Conservation (phyloP, 495 filamentous ascomycete species). For the Daldinia concentrica region DNA sequence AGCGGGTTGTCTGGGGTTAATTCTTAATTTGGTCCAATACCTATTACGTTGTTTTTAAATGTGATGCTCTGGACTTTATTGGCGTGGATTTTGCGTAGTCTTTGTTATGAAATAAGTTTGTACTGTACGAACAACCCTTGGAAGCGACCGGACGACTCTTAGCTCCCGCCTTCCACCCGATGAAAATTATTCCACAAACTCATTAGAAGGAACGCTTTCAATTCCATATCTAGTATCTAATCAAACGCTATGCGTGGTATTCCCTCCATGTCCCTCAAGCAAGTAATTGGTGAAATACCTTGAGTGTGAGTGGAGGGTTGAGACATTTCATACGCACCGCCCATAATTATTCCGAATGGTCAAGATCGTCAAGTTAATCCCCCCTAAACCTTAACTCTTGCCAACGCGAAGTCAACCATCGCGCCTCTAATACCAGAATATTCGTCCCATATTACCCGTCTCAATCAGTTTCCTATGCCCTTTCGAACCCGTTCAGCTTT, state of each 20-base stretch:
- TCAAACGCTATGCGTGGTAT: neutral
- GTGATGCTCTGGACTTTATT: neutral
- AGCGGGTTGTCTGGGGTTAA: neutral
- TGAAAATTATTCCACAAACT: neutral
- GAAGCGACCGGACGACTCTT: neutral
- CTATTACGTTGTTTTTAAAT: neutral
- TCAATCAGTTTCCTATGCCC: neutral
- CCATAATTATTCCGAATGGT: neutral
- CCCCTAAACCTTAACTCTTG: no score
- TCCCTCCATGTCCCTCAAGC: neutral
- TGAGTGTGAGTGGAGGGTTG: neutral
- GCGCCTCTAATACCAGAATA: neutral
- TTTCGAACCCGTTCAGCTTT: neutral
- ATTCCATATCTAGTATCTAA: neutral
- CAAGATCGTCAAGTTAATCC: neutral
- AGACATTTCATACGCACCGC: neutral
- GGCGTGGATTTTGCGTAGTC: neutral
- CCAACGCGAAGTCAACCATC: neutral
- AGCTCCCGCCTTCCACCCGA: neutral
- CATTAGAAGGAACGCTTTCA: neutral
- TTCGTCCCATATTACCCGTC: neutral
- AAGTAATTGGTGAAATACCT: neutral
- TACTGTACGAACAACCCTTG: neutral
- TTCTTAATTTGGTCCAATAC: neutral
- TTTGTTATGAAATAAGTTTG: slow-evolving; percentile 1